Evolutionary conservation across 2,329 filamentous ascomycete genomes (phyloP), one percentile per base, ranked within the genome.

Genomic region (Zymoseptoria brevis): DNA sequence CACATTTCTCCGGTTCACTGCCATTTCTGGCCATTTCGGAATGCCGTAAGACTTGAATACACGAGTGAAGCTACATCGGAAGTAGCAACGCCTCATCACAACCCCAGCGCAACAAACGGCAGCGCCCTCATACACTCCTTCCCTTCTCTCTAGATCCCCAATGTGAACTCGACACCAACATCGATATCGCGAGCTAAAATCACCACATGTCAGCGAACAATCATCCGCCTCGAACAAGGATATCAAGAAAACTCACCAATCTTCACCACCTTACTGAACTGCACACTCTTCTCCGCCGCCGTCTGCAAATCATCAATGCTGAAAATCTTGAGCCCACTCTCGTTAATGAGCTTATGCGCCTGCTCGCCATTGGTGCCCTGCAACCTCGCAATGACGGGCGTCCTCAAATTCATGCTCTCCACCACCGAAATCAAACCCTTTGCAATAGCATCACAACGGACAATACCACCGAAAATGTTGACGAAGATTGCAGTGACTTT

Each of bases 391-490:
- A 99, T 93, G 76, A 99, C 95, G 71, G 94, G 94, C 67, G 94
- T 94, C 79, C 94, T 88, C 72, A 99, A 85, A 82, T 96, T 92
- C 83, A 99, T 92, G 72, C 86, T 86, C 81, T 96, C 84, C 63
- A 94, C 94, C 59, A 96, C 96, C 75, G 90, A 87, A 81, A 99
- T 96, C 70, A 99, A 83, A 73, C 94, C 94, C 78, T 92, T 88
- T 67, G 94, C 94, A 75, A 99, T 99, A 72, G 90, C 91, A 76
- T 99, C 94, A 76, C 94, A 99, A 72, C 94, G 87, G 69, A 99
- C 94, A 70, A 99, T 99, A 63, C 94, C 94, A 75, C 94, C 94
- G 75, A 99, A 99, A 77, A 99, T 99, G 85, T 99, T 99, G 81
- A 99, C 94, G 71, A 99, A 99, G 80, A 99, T 94, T 72, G 94